These are phyloP conservation scores for Discostella stelligeroides DNA, from an alignment of 108 stramenopile species.

Conservation along the genomic window DNA sequence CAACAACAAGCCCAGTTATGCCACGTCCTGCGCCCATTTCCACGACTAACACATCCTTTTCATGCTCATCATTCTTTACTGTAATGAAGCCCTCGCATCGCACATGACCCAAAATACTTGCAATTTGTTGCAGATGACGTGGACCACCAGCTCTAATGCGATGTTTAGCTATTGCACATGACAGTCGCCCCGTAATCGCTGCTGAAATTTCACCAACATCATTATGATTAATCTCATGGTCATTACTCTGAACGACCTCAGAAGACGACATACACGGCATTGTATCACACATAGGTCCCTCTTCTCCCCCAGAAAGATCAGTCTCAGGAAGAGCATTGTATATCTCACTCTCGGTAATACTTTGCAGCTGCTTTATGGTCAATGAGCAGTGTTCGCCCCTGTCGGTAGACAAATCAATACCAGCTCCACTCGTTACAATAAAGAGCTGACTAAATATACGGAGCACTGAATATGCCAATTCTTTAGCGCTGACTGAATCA, in stretches of 20 bases:
- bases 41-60: constrained; percentile 30
- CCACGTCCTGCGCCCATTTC: constrained; percentile 90
- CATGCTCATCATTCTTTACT: neutral
- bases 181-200: constrained; percentile 21
- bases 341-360: constrained; percentile 53
- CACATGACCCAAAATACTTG: constrained; percentile 77
- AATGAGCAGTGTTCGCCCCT: neutral
- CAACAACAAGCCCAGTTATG: constrained; percentile 73
- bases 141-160: constrained; percentile 72
- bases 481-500: constrained; percentile 52
- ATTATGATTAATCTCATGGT: no score
- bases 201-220: neutral
- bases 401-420: neutral
- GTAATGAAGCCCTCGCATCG: constrained; percentile 50
- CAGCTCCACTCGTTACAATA: constrained; percentile 2
- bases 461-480: constrained; percentile 62
- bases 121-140: constrained; percentile 73
- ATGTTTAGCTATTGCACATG: constrained; percentile 42
- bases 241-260: no score
- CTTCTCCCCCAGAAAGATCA: constrained; percentile 63
- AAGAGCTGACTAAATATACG: constrained; percentile 61
- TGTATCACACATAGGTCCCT: constrained; percentile 24
- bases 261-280: neutral
- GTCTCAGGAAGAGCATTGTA: constrained; percentile 54
- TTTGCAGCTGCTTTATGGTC: constrained; percentile 23